Evolutionary conservation across 2,329 filamentous ascomycete genomes (phyloP), one percentile per base, ranked within the genome.

Genomic region (Ophiocordyceps unilateralis): DNA sequence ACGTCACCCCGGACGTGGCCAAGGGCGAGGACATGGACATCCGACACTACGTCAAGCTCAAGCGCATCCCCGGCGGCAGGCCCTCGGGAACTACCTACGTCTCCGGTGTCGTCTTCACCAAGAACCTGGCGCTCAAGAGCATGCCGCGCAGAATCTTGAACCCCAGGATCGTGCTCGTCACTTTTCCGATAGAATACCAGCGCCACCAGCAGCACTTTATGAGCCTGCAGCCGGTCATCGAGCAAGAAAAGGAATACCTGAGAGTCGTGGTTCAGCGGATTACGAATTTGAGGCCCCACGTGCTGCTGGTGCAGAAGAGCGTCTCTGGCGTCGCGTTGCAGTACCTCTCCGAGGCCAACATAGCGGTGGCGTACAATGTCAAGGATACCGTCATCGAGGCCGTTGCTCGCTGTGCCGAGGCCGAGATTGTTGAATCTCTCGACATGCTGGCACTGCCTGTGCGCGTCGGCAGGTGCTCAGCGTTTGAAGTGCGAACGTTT

Each of bases 1-100:
- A 96, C 55, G 88, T 98, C 4, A 83, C 93, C 48, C 91, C 91
- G 1, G 84, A 96, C 58, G 84, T 95, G 39, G 81, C 87, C 44
- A 75, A 77, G 44, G 88, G 87, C 23, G 91, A 98, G 58, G 84
- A 91, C 55, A 96, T 98, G 70, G 91, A 98, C 57, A 91, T 98
- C 46, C 76, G 91, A 4, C 88, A 96, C 57, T 98, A 95, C 55
- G 86, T 98, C 48, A 98, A 98, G 58, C 65, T 98, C 24, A 98
- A 98, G 58, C 93, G 93, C 57, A 91, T 98, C 12, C 84, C 88
- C 0, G 89, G 91, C 15, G 89, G 88, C 15, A 81, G 75, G 49
- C 88, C 89, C 17, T 79, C 84, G 21, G 89, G 98, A 60, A 96
- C 89, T 7, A 80, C 81, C n/a, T 98, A 98, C 58, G 82, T 96